Conservation (phyloP, 2,329 filamentous ascomycete species). For the Magnaporthiopsis incrustans region DNA sequence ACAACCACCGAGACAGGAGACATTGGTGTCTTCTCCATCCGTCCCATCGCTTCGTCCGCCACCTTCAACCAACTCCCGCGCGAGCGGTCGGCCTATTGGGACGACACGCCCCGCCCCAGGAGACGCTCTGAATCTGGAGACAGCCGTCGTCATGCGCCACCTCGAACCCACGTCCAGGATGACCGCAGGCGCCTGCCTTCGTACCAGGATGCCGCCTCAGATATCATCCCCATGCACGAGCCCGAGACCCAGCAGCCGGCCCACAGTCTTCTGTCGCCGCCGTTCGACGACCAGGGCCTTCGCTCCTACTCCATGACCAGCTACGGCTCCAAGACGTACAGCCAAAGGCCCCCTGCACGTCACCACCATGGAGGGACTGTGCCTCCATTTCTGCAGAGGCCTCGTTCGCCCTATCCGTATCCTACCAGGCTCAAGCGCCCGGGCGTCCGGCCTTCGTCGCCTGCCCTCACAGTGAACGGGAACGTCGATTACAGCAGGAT, state of each 20-base stretch:
- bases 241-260: slow-evolving; percentile 39
- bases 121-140: slow-evolving; percentile 2
- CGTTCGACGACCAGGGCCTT: slow-evolving; percentile 33
- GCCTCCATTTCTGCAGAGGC: slow-evolving; percentile 33
- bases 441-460: slow-evolving; percentile 40
- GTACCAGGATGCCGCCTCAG: slow-evolving; percentile 43
- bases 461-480: slow-evolving; percentile 39
- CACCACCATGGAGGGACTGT: neutral
- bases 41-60: slow-evolving; percentile 27
- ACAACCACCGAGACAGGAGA: slow-evolving; percentile 60
- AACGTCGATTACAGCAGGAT: slow-evolving; percentile 41
- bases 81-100: slow-evolving; percentile 21
- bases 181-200: slow-evolving; percentile 38
- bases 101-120: slow-evolving; percentile 19
- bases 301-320: slow-evolving; percentile 50
- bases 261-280: slow-evolving; percentile 32
- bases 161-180: slow-evolving; percentile 21
- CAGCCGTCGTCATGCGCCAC: neutral
- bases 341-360: neutral
- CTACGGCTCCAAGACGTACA: slow-evolving; percentile 34
- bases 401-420: slow-evolving; percentile 51
- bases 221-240: slow-evolving; percentile 48
- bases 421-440: slow-evolving; percentile 49
- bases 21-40: slow-evolving; percentile 52
- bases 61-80: slow-evolving; percentile 21